Conservation (phyloP, 768 basidiomycete species). For the Pleurotus ostreatus region DNA sequence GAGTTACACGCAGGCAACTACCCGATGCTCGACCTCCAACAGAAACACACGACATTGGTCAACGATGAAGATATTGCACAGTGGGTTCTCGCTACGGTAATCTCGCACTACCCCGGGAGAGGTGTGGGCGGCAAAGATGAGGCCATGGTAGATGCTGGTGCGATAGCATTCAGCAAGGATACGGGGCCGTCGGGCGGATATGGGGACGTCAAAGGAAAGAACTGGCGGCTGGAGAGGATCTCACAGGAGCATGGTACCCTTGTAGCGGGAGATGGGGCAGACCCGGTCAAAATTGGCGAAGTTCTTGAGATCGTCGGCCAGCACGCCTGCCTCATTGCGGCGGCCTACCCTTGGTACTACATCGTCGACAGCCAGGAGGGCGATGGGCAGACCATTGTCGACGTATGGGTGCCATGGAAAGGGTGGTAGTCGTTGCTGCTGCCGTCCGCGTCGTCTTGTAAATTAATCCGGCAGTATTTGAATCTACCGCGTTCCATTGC, state of each 20-base stretch:
- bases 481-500: too few species aligned
- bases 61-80: conserved; percentile 55
- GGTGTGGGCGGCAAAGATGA: conserved; percentile 61
- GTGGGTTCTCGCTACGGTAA: conserved; percentile 64
- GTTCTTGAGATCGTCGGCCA: conserved; percentile 75
- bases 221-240: conserved; percentile 62
- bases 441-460: background rate
- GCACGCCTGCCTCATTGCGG: conserved; percentile 81
- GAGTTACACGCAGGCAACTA: conserved; percentile 87
- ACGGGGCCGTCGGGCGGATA: conserved; percentile 68
- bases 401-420: conserved; percentile 90
- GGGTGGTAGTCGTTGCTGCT: conserved; percentile 56
- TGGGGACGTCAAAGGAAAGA: conserved; percentile 65
- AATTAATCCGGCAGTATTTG: too few species aligned
- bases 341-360: conserved; percentile 82
- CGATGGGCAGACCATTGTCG: conserved; percentile 54
- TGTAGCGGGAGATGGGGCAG: conserved; percentile 16
- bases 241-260: conserved; percentile 82
- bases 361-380: conserved; percentile 63
- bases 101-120: conserved; percentile 77
- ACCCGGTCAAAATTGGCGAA: conserved; percentile 48
- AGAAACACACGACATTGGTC: conserved; percentile 70
- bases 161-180: conserved; percentile 86
- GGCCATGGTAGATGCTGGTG: conserved; percentile 79
- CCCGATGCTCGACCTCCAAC: conserved; percentile 80